phyloP scores from a whole-genome alignment of 345 rosid species.

The Brassica rapa region DNA sequence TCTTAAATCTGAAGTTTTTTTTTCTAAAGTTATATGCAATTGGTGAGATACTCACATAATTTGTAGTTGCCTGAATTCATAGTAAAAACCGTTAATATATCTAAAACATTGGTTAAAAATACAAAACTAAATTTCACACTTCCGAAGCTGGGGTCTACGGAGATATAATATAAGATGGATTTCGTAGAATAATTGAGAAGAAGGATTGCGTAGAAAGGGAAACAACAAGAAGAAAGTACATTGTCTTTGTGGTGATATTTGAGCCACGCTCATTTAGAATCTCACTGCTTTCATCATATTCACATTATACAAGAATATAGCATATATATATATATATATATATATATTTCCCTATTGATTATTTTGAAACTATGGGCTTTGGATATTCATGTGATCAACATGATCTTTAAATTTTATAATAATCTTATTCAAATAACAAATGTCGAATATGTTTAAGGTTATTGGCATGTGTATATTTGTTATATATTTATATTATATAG shows the following conservation, averaged over 20 bases:
- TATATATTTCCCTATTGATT: background rate
- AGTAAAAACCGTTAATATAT: background rate
- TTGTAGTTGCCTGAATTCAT: background rate
- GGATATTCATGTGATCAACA: constrained; percentile 36
- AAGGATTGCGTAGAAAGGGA: constrained; percentile 30
- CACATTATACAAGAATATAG: constrained; percentile 22
- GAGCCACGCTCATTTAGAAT: constrained; percentile 34
- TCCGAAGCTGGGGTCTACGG: background rate
- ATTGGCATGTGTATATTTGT: background rate
- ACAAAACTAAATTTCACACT: background rate
- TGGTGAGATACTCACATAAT: background rate
- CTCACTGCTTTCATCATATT: constrained; percentile 29
- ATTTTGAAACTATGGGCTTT: constrained; percentile 17
- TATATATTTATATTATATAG: background rate
- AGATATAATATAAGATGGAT: background rate
- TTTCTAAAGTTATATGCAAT: background rate
- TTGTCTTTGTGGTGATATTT: constrained; percentile 28
- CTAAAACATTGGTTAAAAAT: too few species aligned
- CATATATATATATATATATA: background rate
- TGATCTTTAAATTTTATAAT: background rate
- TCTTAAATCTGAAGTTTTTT: background rate
- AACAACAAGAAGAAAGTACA: constrained; percentile 21
- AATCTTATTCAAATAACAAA: constrained; percentile 3
- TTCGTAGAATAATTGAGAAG: constrained; percentile 25
- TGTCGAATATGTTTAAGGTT: constrained; percentile 31